phyloP scores from a whole-genome alignment of 768 basidiomycete species.

The Phaeolepiota aurea region DNA sequence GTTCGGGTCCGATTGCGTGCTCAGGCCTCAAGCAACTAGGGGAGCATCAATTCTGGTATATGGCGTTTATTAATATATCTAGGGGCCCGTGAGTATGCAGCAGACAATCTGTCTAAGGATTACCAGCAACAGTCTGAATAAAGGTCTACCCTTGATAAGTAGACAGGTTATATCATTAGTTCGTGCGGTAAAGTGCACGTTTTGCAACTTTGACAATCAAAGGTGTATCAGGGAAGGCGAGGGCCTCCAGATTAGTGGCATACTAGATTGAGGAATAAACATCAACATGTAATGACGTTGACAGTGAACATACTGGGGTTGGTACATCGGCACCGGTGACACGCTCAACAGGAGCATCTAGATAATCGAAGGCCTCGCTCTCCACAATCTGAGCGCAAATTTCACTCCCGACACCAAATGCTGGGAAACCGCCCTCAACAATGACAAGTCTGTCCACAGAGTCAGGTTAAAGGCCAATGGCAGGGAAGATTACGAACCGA shows the following conservation, averaged over 20 bases:
- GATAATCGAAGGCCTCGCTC: conserved; percentile 96
- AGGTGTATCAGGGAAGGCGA: conserved; percentile 90
- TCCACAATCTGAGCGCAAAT: conserved; percentile 97
- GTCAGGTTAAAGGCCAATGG: background rate
- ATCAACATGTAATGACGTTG: too few species aligned
- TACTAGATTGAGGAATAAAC: conserved; percentile 62
- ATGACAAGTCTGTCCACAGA: conserved; percentile 60
- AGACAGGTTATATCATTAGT: conserved; percentile 33
- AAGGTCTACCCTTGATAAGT: conserved; percentile 7
- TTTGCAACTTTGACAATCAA: conserved; percentile 92
- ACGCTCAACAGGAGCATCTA: conserved; percentile 97
- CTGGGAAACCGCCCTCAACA: conserved; percentile 98
- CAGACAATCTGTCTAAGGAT: conserved; percentile 12
- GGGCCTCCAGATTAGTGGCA: conserved; percentile 78
- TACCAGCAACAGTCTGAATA: conserved; percentile 12
- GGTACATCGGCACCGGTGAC: conserved; percentile 97
- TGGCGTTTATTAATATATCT: conserved; percentile 21
- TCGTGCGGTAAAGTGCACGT: conserved; percentile 85
- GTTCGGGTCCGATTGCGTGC: conserved; percentile 70
- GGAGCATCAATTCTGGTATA: background rate
- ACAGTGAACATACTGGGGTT: conserved; percentile 63
- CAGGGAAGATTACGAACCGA: conserved; percentile 47
- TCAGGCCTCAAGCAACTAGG: conserved; percentile 2
- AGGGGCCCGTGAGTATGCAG: conserved; percentile 16
- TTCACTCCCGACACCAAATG: conserved; percentile 97